Percentiles rank a stretch among this genome's conserved stretches.
Conservation (phyloP, 2,329 filamentous ascomycete genomes). For the Colletotrichum agaves region DNA sequence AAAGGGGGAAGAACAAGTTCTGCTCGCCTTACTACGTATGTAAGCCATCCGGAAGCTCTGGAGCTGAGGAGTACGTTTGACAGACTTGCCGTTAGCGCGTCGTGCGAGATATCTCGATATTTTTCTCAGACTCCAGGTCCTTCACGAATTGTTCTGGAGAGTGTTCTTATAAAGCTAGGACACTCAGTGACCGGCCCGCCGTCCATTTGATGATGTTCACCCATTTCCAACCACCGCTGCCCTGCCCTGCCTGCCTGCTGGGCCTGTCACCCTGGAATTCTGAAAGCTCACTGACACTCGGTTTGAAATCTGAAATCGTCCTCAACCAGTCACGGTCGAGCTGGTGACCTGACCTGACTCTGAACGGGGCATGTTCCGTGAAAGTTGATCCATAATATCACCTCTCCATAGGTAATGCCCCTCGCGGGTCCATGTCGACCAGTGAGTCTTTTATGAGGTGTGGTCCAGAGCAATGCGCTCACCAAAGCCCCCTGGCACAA, state of each 20-base stretch:
- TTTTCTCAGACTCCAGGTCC: too few relatives aligned
- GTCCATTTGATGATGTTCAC: too few relatives aligned
- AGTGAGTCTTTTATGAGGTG: background rate
- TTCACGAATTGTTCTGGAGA: too few relatives aligned
- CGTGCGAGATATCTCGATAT: too few relatives aligned
- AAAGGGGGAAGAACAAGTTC: too few relatives aligned
- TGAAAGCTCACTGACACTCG: background rate
- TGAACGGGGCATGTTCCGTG: background rate
- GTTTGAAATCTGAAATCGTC: background rate
- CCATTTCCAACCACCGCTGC: slow-evolving; percentile 23
- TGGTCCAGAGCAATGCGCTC: slow-evolving; percentile 12
- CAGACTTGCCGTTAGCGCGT: too few relatives aligned
- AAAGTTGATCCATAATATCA: background rate
- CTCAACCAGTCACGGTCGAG: slow-evolving; percentile 18
- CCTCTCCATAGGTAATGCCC: background rate
- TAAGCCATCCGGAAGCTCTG: too few relatives aligned
- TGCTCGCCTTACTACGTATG: too few relatives aligned
- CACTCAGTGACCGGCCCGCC: slow-evolving; percentile 3
- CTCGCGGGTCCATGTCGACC: background rate
- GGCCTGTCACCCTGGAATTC: slow-evolving; percentile 23
- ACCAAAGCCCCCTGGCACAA: background rate
- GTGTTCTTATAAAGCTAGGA: background rate
- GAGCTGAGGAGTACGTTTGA: too few relatives aligned
- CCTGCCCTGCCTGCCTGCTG: slow-evolving; percentile 20
- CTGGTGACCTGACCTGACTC: slow-evolving; percentile 15